Conservation (phyloP, 2,329 filamentous ascomycete genomes). For the Cladophialophora carrionii region DNA sequence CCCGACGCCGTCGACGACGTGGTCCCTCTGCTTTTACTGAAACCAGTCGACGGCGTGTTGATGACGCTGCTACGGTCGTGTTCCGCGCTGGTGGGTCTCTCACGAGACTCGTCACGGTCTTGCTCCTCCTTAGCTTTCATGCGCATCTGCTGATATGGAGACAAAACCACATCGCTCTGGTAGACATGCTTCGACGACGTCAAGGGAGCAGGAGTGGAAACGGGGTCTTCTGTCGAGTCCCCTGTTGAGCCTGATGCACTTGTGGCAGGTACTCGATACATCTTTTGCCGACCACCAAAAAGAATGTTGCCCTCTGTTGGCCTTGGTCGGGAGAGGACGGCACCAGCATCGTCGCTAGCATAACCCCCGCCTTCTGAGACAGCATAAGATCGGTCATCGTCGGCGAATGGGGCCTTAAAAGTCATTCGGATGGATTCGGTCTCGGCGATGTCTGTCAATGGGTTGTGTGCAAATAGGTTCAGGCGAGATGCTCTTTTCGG, state of each 20-base stretch:
- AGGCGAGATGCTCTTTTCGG: conserved; percentile 80
- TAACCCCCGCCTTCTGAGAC: conserved; percentile 64
- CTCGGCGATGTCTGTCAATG: conserved; percentile 84
- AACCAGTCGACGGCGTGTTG: conserved; percentile 60
- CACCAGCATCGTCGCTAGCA: conserved; percentile 67
- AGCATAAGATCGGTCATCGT: conserved; percentile 65
- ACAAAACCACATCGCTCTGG: conserved; percentile 81
- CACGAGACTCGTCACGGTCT: conserved; percentile 45
- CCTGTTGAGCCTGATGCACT: conserved; percentile 24
- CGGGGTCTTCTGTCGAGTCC: conserved; percentile 19
- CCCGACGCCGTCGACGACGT: conserved; percentile 79
- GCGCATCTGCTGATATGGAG: conserved; percentile 78
- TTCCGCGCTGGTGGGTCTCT: conserved; percentile 45
- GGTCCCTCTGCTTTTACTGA: conserved; percentile 77
- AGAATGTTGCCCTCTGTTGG: conserved; percentile 88
- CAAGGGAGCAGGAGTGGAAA: conserved; percentile 43
- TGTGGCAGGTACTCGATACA: conserved; percentile 77
- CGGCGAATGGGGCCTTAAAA: conserved; percentile 61
- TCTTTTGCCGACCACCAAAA: conserved; percentile 93
- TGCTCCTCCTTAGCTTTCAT: conserved; percentile 56
- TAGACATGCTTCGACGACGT: conserved; percentile 68
- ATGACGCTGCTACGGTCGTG: conserved; percentile 29
- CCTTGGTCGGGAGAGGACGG: conserved; percentile 81
- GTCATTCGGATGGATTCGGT: conserved; percentile 75
- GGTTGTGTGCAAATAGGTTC: conserved; percentile 68